phyloP scores from a whole-genome alignment of 495 filamentous ascomycete species.

The Cetradonia linearis region DNA sequence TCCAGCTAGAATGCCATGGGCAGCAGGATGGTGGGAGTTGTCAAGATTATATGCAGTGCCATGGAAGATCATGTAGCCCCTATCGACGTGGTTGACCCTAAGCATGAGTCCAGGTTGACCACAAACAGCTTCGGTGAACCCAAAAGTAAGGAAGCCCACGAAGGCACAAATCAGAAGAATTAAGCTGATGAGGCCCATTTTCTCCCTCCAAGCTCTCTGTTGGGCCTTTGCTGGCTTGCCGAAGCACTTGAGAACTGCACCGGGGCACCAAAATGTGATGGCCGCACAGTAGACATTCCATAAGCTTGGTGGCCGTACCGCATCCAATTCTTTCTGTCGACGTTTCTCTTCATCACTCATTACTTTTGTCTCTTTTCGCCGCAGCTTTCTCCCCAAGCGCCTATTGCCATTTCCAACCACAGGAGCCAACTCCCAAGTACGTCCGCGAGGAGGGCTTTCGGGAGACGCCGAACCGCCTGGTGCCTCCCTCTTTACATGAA shows the following conservation, averaged over 20 bases:
- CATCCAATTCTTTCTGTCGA: slow-evolving; percentile 54
- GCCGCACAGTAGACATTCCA: slow-evolving; percentile 95
- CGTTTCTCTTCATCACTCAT: slow-evolving; percentile 51
- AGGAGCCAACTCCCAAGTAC: slow-evolving; percentile 27
- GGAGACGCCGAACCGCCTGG: slow-evolving; percentile 22
- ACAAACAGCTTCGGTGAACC: slow-evolving; percentile 86
- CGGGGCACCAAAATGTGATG: slow-evolving; percentile 90
- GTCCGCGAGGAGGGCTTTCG: slow-evolving; percentile 40
- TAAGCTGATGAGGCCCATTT: slow-evolving; percentile 93
- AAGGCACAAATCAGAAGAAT: slow-evolving; percentile 79
- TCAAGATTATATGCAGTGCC: slow-evolving; percentile 75
- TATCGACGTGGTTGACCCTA: slow-evolving; percentile 67
- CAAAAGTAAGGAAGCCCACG: slow-evolving; percentile 95
- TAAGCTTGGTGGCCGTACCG: slow-evolving; percentile 67
- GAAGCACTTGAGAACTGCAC: slow-evolving; percentile 71
- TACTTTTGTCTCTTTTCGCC: slow-evolving; percentile 39
- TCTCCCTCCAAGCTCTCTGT: slow-evolving; percentile 93
- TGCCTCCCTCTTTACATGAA: slow-evolving; percentile 42
- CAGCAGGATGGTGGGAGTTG: slow-evolving; percentile 64
- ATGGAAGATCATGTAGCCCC: slow-evolving; percentile 91
- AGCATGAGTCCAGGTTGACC: slow-evolving; percentile 55
- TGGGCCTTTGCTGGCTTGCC: slow-evolving; percentile 83
- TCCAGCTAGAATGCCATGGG: slow-evolving; percentile 57
- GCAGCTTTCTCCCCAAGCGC: slow-evolving; percentile 38
- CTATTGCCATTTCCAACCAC: slow-evolving; percentile 27